Evolutionary conservation across 2,329 filamentous ascomycete species (phyloP), one percentile per base, ranked within the genome.

Genomic region (Fusarium multiceps): DNA sequence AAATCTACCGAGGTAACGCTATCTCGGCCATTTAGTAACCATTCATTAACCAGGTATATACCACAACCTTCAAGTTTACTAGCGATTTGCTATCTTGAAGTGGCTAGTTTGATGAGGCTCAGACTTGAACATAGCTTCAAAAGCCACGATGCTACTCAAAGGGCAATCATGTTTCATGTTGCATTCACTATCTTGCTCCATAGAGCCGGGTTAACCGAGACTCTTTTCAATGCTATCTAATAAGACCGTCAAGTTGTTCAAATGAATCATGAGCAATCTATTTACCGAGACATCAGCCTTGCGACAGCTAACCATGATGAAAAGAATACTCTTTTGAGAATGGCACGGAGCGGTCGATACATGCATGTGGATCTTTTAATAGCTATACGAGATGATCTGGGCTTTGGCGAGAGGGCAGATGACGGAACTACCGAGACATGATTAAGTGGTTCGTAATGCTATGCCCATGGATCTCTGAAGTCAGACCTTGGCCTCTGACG

Each of bases 101-200:
- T 53, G 55, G 45, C 55, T 61, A 61, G 59, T 60, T 27, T 27
- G 42, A 58, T 60, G 55, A 61, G 58, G 55, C 55, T 60, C 43
- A 60, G 37, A 32, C 32, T 34, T 50, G 58, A 23, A 50, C 30
- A 32, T 23, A 48, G 55, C 55, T 60, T 28, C 11, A 40, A 27
- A 27, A 16, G 16, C 32, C 32, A 40, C 23, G 42, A 48, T 48
- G 28, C 42, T 49, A 59, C 30, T 25, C 18, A n/a, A 28, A 37
- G 49, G 49, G n/a, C 18, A 37, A 40, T 51, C 18, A n/a, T 51
- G 49, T 51, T 51, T 51, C 49, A 41, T 12, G 32, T 51, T 41
- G 23, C 32, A 51, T 41, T 41, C 11, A 20, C 23, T 18, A 51
- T 51, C 14, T 32, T 11, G 21, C 12, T 23, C 18, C 21, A 51